Evolutionary conservation across 169 alveolate species (phyloP).

Genomic region (Eimeria sp.): DNA sequence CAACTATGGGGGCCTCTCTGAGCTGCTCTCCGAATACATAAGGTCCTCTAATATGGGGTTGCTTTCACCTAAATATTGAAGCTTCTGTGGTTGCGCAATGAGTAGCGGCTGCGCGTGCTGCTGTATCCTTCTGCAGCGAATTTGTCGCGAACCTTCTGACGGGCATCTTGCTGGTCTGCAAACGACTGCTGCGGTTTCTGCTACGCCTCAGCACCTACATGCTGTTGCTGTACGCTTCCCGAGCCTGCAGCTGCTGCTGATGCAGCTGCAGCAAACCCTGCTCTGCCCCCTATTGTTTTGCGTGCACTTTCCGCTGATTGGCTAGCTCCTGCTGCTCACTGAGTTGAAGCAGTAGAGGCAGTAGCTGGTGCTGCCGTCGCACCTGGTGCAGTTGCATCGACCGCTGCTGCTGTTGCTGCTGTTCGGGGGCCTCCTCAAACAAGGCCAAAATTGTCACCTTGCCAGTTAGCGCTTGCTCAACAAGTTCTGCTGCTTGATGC

Average conservation of each 20-base stretch:
- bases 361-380: slow-evolving; percentile 39
- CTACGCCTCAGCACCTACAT: too few species aligned
- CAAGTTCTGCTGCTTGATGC: slow-evolving; percentile 17
- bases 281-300: neutral
- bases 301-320: neutral
- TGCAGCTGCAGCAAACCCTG: neutral
- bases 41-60: neutral
- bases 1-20: neutral
- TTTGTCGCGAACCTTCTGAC: too few species aligned
- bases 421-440: slow-evolving; percentile 27
- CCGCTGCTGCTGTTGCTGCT: slow-evolving; percentile 20
- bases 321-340: slow-evolving; percentile 45
- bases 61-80: slow-evolving; percentile 24
- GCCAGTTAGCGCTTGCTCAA: slow-evolving; percentile 36
- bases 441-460: slow-evolving; percentile 27
- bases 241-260: neutral
- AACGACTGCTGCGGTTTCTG: too few species aligned
- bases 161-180: too few species aligned
- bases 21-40: neutral
- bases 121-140: too few species aligned
- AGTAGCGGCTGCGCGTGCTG: neutral
- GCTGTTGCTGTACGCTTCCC: neutral
- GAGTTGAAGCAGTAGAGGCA: slow-evolving; percentile 7
- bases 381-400: slow-evolving; percentile 24
- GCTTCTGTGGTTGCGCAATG: neutral